Evolutionary conservation across 345 rosid genomes (phyloP).

Genomic region (Orychophragmus violaceus): DNA sequence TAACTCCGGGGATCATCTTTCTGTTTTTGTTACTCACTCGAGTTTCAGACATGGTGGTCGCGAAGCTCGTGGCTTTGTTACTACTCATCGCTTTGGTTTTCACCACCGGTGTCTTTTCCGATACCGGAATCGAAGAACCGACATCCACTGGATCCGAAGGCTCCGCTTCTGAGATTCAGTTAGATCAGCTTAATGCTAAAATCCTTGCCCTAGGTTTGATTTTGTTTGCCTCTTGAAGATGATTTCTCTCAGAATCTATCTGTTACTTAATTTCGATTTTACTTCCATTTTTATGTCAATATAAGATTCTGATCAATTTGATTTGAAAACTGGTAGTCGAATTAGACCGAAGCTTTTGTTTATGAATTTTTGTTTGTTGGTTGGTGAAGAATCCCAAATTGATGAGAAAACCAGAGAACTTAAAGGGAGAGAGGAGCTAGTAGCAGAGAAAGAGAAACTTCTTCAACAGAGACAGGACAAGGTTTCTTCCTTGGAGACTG

Average conservation of each 20-base stretch:
- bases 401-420: slow-evolving; percentile 50
- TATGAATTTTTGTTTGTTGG: not conserved
- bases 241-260: not conserved
- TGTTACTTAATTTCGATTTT: not conserved
- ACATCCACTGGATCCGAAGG: slow-evolving; percentile 24
- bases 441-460: slow-evolving; percentile 52
- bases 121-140: slow-evolving; percentile 23
- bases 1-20: not conserved
- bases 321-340: not conserved
- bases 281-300: not conserved
- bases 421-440: slow-evolving; percentile 49
- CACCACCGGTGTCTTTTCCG: slow-evolving; percentile 34
- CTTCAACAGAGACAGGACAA: slow-evolving; percentile 52
- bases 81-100: slow-evolving; percentile 33
- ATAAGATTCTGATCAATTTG: not conserved
- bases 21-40: not conserved
- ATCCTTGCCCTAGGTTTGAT: slow-evolving; percentile 57
- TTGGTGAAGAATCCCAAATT: slow-evolving; percentile 49
- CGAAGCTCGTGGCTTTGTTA: slow-evolving; percentile 36
- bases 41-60: slow-evolving; percentile 46
- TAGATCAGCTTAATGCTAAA: slow-evolving; percentile 54
- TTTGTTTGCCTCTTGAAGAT: not conserved
- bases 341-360: not conserved
- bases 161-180: slow-evolving; percentile 35
- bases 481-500: slow-evolving; percentile 53